These are phyloP conservation scores for Kernera saxatilis DNA, from an alignment of 345 rosid genomes.

Conservation along the genomic window DNA sequence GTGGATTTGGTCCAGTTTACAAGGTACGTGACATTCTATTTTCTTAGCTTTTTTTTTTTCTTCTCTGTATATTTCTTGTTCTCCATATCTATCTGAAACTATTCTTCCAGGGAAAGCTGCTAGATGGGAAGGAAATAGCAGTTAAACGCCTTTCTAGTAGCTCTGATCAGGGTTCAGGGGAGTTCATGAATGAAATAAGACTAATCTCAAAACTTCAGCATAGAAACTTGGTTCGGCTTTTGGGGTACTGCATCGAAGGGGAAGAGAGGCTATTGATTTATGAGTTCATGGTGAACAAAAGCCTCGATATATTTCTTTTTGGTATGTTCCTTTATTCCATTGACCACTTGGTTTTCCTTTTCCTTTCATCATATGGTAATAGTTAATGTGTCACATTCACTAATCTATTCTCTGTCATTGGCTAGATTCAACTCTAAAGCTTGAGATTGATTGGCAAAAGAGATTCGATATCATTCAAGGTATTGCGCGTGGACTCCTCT, in stretches of 20 bases:
- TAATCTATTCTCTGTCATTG: neutral
- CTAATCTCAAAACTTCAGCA: slow-evolving; percentile 59
- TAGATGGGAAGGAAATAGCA: slow-evolving; percentile 41
- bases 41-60: neutral
- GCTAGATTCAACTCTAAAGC: slow-evolving; percentile 21
- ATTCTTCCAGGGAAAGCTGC: slow-evolving; percentile 32
- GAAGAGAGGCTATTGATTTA: slow-evolving; percentile 50
- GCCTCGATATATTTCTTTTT: slow-evolving; percentile 47
- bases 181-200: slow-evolving; percentile 41
- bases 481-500: slow-evolving; percentile 23
- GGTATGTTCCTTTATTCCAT: slow-evolving; percentile 27
- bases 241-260: slow-evolving; percentile 49
- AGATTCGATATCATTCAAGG: slow-evolving; percentile 23
- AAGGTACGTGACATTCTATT: slow-evolving; percentile 13
- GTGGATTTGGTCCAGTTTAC: slow-evolving; percentile 37
- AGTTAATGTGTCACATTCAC: neutral
- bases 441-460: slow-evolving; percentile 28
- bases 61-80: neutral
- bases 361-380: neutral
- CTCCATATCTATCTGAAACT: neutral
- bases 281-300: slow-evolving; percentile 52
- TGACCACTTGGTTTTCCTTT: neutral
- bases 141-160: slow-evolving; percentile 45
- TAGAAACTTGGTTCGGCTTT: slow-evolving; percentile 52
- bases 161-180: slow-evolving; percentile 45